These are phyloP conservation scores for barley (Hordeum vulgare) DNA, from an alignment of 176 grass and related monocot species.

Conservation along the genomic window MorexV3_pseudomolecules_assembly NC_058519.1:31584213-31584712, in stretches of 20 bases:
- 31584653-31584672: too few species aligned
- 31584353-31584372: not conserved
- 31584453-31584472: not conserved
- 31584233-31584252: not conserved
- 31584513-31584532: not conserved
- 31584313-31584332: not conserved
- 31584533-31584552: not conserved
- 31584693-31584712: too few species aligned
- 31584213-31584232: not conserved
- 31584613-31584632: too few species aligned
- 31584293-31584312: not conserved
- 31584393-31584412: not conserved
- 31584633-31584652: too few species aligned
- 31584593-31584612: too few species aligned
- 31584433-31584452: not conserved
- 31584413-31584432: not conserved
- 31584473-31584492: not conserved
- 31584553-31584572: too few species aligned
- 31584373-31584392: not conserved
- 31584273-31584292: not conserved
- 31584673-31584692: too few species aligned
- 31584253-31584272: not conserved
- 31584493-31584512: not conserved
- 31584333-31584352: not conserved
- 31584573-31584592: too few species aligned